Evolutionary conservation across 768 basidiomycete species (phyloP).

Genomic region (Termitomyces heimii): DNA sequence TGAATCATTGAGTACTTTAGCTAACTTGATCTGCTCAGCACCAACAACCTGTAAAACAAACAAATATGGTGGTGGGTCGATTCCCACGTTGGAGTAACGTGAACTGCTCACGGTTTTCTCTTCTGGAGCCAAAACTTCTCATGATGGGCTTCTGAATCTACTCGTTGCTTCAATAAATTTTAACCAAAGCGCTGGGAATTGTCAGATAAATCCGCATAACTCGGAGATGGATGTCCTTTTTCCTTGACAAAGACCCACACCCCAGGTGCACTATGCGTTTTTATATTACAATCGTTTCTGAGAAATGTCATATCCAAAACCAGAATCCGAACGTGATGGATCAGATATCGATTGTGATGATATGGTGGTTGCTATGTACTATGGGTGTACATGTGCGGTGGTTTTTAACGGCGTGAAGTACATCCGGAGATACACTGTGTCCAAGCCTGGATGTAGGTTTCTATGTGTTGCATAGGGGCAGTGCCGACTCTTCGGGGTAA

Average conservation of each 20-base stretch:
- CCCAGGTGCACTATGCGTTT: background rate
- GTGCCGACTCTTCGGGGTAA: background rate
- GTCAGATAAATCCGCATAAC: background rate
- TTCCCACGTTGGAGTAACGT: background rate
- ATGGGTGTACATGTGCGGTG: background rate
- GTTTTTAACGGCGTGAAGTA: background rate
- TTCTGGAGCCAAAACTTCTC: background rate
- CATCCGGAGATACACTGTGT: background rate
- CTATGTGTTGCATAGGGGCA: background rate
- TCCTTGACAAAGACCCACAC: background rate
- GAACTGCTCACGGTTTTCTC: background rate
- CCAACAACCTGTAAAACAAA: no score
- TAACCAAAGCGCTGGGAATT: background rate
- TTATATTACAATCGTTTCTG: background rate
- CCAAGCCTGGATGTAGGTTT: background rate
- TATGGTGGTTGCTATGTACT: constrained; percentile 8
- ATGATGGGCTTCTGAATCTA: background rate
- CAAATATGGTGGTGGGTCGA: background rate
- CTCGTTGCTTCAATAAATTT: background rate
- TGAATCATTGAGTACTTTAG: no score
- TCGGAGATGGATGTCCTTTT: background rate
- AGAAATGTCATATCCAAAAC: background rate
- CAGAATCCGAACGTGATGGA: background rate
- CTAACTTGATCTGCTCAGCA: background rate
- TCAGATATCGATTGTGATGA: background rate